Percentiles rank a stretch among this genome's conserved stretches.
phyloP scores from a whole-genome alignment of 2,329 filamentous ascomycete species.

The Phyllosticta paracitricarpa region DNA sequence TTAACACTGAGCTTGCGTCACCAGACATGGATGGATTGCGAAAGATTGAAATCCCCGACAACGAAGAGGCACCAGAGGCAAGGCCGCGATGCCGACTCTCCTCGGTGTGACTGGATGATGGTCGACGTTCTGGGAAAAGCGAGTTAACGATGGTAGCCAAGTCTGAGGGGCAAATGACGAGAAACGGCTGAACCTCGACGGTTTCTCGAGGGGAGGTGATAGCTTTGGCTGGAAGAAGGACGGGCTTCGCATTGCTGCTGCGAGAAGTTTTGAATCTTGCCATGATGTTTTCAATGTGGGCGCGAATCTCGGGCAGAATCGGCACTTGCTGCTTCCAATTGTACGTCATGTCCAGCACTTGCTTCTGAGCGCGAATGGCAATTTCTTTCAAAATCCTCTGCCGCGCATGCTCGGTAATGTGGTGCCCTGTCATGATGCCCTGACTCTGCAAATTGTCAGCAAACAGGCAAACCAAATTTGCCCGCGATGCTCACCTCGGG shows the following conservation, averaged over 20 bases:
- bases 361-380: conserved; percentile 66
- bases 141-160: conserved; percentile 71
- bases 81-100: conserved; percentile 36
- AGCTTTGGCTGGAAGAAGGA: conserved; percentile 60
- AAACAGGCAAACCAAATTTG: conserved; percentile 2
- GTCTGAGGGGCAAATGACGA: conserved; percentile 72
- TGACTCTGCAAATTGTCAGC: conserved; percentile 40
- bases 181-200: conserved; percentile 67
- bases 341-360: conserved; percentile 65
- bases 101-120: conserved; percentile 45
- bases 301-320: conserved; percentile 52
- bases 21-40: conserved; percentile 42
- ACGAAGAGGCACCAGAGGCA: conserved; percentile 38
- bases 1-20: conserved; percentile 61
- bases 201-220: conserved; percentile 66
- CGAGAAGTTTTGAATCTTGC: conserved; percentile 38
- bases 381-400: conserved; percentile 67
- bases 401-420: conserved; percentile 82
- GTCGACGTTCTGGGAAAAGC: conserved; percentile 66
- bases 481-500: conserved; percentile 56
- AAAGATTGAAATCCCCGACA: conserved; percentile 41
- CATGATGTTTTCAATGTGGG: conserved; percentile 63
- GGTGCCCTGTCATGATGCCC: conserved; percentile 70
- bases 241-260: conserved; percentile 38
- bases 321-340: conserved; percentile 56